phyloP scores from a whole-genome alignment of 352 stramenopile species.

The Globisporangium middletonii region DNA sequence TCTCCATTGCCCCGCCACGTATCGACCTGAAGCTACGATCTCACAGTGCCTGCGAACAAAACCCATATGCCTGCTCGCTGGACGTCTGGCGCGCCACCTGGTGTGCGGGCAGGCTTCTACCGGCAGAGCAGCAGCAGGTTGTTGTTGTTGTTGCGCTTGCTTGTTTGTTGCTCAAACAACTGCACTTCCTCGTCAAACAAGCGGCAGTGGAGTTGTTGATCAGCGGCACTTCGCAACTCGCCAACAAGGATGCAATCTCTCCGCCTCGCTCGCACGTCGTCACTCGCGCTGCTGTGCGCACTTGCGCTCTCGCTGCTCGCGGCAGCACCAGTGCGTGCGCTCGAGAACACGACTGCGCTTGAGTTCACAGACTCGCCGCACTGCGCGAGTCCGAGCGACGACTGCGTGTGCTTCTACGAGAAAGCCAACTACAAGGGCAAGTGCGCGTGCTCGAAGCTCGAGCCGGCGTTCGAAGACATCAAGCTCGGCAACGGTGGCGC shows the following conservation, averaged over 20 bases:
- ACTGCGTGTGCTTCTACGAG: constrained; percentile 14
- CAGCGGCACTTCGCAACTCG: background rate
- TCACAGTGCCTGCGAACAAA: too few relatives aligned
- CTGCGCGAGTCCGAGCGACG: constrained; percentile 2
- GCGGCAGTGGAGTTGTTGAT: too few relatives aligned
- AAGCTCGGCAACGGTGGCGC: constrained; percentile 13
- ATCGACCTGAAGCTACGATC: too few relatives aligned
- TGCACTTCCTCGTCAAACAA: background rate
- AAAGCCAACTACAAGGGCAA: constrained; percentile 10
- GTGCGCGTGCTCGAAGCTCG: constrained; percentile 10
- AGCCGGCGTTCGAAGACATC: constrained; percentile 14
- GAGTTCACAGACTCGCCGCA: constrained; percentile 10
- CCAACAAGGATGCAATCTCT: background rate
- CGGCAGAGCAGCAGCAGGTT: too few relatives aligned
- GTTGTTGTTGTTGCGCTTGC: background rate
- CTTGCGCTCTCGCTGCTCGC: background rate
- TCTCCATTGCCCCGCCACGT: too few relatives aligned
- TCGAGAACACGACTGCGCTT: constrained; percentile 14
- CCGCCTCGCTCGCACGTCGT: background rate
- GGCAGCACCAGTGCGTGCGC: background rate
- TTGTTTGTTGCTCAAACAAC: background rate
- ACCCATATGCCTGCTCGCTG: too few relatives aligned
- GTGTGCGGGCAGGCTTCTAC: too few relatives aligned
- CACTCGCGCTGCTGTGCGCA: background rate
- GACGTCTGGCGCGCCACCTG: too few relatives aligned